Base-by-base conservation (phyloP, 257 asterid species). In the Mentha longifolia region DNA sequence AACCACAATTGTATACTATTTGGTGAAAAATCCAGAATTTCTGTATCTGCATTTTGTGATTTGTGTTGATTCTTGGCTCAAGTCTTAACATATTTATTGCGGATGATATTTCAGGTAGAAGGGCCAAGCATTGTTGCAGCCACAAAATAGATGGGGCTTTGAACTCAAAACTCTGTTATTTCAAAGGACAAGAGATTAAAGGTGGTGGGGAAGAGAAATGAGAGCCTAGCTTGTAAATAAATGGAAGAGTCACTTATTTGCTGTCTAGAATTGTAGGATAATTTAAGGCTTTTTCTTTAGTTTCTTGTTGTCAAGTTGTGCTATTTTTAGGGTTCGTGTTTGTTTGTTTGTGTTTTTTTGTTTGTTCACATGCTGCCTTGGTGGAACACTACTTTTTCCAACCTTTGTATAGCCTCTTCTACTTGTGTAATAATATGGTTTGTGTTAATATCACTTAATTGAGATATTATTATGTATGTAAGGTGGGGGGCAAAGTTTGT, bases 61-160 rank as follows among this genome's bases (percentile, higher is more conserved):
- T 22, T 49, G 22, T 43, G 59, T 19, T n/a, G 3, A 12, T 13
- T 35, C 28, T 51, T 12, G 59, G 16, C 37, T 56, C 57, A 66
- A 61, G 54, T 50, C 8, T n/a, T 4, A 35, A 35, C 39, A 35
- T 35, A 0, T 35, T 7, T 35, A 1, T 35, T 35, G 39, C 5
- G 39, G 39, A 72, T 86, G 84, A 73, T 76, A 15, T 58, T 79
- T 63, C 92, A 94, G 99, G 99, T 94, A 68, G 99, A 94, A 79
- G 92, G 96, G 73, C 76, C 96, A 35, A 68, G 87, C 76, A 84
- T 88, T 70, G 35, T 85, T 76, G 92, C 97, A 77, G 89, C 93
- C 87, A 85, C 95, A 67, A 79, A 94, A 65, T 90, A 86, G 88
- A 76, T 42, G 59, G 15, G 31, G 41, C 41, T 41, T 7, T 14